These are phyloP conservation scores for Puccinia horiana DNA, from an alignment of 1,284 basidiomycete genomes.

Conservation along the genomic window DNA sequence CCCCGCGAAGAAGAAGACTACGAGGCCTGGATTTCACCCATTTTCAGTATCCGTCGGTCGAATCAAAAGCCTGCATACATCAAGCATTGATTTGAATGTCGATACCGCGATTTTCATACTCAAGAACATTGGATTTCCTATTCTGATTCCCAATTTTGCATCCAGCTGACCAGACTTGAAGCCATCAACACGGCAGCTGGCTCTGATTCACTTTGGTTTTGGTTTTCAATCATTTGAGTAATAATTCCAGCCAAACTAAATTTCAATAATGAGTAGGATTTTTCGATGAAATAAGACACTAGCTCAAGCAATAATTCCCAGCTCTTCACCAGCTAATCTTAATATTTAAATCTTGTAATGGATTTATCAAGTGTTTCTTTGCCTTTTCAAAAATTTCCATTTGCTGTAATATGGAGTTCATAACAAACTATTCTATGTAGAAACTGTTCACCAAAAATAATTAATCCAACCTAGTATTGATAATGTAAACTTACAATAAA, in stretches of 20 bases:
- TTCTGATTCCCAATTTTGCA: not conserved
- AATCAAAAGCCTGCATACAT: conserved; percentile 12
- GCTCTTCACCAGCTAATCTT: too few relatives aligned
- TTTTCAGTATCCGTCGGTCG: conserved; percentile 31
- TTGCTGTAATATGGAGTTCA: not conserved
- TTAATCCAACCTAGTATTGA: too few relatives aligned
- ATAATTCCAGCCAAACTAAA: too few relatives aligned
- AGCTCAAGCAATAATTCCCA: too few relatives aligned
- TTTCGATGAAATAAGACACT: too few relatives aligned
- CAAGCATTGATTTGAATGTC: not conserved
- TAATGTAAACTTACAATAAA: too few relatives aligned
- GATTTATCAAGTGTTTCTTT: not conserved
- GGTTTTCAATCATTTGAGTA: not conserved
- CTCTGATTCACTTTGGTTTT: not conserved
- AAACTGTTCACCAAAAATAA: too few relatives aligned
- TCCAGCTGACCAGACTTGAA: not conserved
- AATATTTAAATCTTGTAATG: too few relatives aligned
- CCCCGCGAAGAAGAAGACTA: conserved; percentile 22
- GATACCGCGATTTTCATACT: not conserved
- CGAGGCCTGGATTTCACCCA: conserved; percentile 45
- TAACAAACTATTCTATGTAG: not conserved
- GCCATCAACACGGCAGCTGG: not conserved
- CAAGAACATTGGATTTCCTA: too few relatives aligned
- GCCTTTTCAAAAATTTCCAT: not conserved
- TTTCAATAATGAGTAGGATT: too few relatives aligned